phyloP scores from a whole-genome alignment of 1,284 basidiomycete genomes.

The Bondarzewia mesenterica region DNA sequence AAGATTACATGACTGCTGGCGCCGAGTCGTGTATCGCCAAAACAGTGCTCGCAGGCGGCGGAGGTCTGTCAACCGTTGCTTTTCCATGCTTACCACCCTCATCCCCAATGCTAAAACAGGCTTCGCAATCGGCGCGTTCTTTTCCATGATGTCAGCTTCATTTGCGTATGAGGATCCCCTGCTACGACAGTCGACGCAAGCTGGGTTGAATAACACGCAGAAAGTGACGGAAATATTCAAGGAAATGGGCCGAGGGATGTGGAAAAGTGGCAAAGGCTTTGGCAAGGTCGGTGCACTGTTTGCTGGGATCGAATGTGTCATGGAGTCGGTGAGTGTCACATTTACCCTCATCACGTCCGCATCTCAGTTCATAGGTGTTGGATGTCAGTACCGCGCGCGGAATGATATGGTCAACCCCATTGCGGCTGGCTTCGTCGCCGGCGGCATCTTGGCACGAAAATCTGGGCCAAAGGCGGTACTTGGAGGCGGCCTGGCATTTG shows the following conservation, averaged over 20 bases:
- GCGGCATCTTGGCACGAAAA: constrained; percentile 78
- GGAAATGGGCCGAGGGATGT: constrained; percentile 95
- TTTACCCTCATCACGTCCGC: no score
- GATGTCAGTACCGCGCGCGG: constrained; percentile 84
- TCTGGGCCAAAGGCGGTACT: constrained; percentile 78
- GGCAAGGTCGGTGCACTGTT: constrained; percentile 93
- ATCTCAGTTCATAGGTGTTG: no score
- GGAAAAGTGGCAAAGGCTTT: constrained; percentile 84
- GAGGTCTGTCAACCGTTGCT: constrained; percentile 46
- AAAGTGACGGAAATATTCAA: constrained; percentile 85
- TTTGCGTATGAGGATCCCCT: constrained; percentile 95
- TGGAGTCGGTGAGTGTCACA: constrained; percentile 81
- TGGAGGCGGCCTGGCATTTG: constrained; percentile 82
- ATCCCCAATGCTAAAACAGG: constrained; percentile 36
- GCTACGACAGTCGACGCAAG: constrained; percentile 58
- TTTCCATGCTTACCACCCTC: neutral
- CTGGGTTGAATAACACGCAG: constrained; percentile 55
- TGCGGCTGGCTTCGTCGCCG: constrained; percentile 64
- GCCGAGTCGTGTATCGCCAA: constrained; percentile 87
- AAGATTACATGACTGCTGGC: constrained; percentile 56
- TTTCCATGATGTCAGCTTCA: constrained; percentile 92
- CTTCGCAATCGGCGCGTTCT: constrained; percentile 89
- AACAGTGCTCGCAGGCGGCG: constrained; percentile 69
- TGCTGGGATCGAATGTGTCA: constrained; percentile 90
- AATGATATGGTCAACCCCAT: constrained; percentile 88